Percentiles rank a stretch among this genome's conserved stretches.
Conservation (phyloP, 1,284 basidiomycete species). For the Heterobasidion occidentale region DNA sequence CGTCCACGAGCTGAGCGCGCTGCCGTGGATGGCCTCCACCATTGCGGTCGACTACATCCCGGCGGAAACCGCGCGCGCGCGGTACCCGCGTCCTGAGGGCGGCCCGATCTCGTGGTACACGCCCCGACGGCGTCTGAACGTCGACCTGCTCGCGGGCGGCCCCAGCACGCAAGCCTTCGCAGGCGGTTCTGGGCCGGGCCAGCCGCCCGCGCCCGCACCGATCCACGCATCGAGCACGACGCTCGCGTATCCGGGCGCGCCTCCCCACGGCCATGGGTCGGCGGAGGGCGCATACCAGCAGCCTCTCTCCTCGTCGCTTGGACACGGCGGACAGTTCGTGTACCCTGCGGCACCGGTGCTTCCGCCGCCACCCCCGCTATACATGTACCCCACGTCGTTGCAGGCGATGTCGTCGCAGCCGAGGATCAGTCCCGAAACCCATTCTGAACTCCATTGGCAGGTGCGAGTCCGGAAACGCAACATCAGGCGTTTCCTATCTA, state of each 20-base stretch:
- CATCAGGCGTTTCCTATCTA: slow-evolving; percentile 18
- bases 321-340: not conserved
- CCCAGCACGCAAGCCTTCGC: slow-evolving; percentile 7
- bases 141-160: slow-evolving; percentile 21
- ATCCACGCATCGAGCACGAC: slow-evolving; percentile 10
- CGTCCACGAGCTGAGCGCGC: slow-evolving; percentile 20
- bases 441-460: slow-evolving; percentile 7
- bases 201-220: slow-evolving; percentile 4
- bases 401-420: not conserved
- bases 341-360: not conserved
- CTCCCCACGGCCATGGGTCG: slow-evolving; percentile 5
- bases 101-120: slow-evolving; percentile 24
- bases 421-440: slow-evolving; percentile 3
- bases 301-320: slow-evolving; percentile 10
- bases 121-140: slow-evolving; percentile 16
- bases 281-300: slow-evolving; percentile 7
- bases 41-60: slow-evolving; percentile 23
- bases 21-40: slow-evolving; percentile 24
- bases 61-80: slow-evolving; percentile 17
- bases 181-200: slow-evolving; percentile 3
- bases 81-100: slow-evolving; percentile 12
- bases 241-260: slow-evolving; percentile 4
- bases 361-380: not conserved
- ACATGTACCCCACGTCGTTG: slow-evolving; percentile 5
- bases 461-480: slow-evolving; percentile 4